Evolutionary conservation across 805 yeast genomes (phyloP), one percentile per base, ranked within the genome.

Genomic region (Candida corydali): DNA sequence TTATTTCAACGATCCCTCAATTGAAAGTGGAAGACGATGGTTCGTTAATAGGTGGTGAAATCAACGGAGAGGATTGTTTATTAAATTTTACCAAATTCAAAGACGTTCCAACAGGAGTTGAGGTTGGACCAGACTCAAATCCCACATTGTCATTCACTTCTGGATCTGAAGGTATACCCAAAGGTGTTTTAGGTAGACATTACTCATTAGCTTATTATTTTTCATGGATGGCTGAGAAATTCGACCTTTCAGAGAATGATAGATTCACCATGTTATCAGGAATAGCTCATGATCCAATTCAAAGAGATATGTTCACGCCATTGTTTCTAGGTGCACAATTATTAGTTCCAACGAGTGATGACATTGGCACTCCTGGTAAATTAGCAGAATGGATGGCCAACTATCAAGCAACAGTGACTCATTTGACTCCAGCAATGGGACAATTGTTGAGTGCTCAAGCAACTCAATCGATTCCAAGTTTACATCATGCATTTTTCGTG

Each of bases 341-440:
- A 39, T 73, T 86, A 44, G 94, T 93, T 20, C 99, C 99, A 35
- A 89, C 97, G 10, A 80, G 88, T 12, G 97, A 93, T 60, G 99
- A 93, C 59, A 93, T 93, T 51, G 98, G 99, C 32, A 93, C 98
- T 3, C 99, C 99, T 5, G 98, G 98, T 20, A 80, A 84, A 54
- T 72, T 93, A 38, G 98, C 99, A 5, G 93, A 86, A 51, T 93
- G 99, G 99, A 89, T 93, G 95, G 77, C 82, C 23, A 79, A 73
- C 39, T 78, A 88, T 50, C 86, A 85, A 11, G 96, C 97, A 18
- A 82, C 96, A 2, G 97, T 93, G 1, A 93, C 99, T 1, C 99
- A 93, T 61, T 75, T 93, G 63, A 93, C 99, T 1, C 99, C 99
- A 4, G 98, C 98, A 5, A 93, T 94, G 98, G 99, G 99, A 43